Evolutionary conservation across 495 filamentous ascomycete genomes (phyloP), one percentile per base, ranked within the genome.

Genomic region (Penicillium coffeae): DNA sequence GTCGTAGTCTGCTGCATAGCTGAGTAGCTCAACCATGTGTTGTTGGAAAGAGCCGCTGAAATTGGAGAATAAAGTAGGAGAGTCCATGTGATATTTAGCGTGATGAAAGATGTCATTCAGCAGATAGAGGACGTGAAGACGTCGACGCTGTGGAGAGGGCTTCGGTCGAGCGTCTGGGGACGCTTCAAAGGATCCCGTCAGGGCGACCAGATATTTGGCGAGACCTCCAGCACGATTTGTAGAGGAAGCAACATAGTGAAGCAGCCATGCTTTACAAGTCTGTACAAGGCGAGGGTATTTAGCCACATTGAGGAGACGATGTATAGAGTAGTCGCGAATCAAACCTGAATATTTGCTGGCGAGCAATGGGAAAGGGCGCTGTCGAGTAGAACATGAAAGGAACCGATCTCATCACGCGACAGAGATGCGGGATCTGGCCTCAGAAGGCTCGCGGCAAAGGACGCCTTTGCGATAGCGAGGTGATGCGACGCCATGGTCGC

Each of bases 311-410:
- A 32, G 47, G 45, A 25, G 34, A 67, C 52, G 52, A 36, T 57
- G 47, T 42, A 47, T 51, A 44, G 48, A 64, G 54, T 62, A 55
- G 55, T 54, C 63, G 61, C 62, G 54, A 59, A 54, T 88, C 90
- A 91, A 90, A 96, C 90, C 90, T 96, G 90, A 77, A 96, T 86
- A 73, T 95, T 94, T 73, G 74, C 63, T 47, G 83, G 74, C 55
- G 88, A 87, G 80, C 90, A 92, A 70, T 85, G 82, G 66, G 77
- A 73, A 58, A 90, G 66, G 47, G 78, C 79, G 61, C 77, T 70
- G 59, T 87, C 81, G 51, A 96, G 76, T 40, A 80, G 70, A 47
- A 69, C 56, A 64, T 90, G 84, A 58, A 93, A 88, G 32, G 76
- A 62, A 48, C 81, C 71, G 73, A 94, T 87, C 45, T 89, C 84